Evolutionary conservation across 768 basidiomycete genomes (phyloP).

Genomic region (Russula earlei): DNA sequence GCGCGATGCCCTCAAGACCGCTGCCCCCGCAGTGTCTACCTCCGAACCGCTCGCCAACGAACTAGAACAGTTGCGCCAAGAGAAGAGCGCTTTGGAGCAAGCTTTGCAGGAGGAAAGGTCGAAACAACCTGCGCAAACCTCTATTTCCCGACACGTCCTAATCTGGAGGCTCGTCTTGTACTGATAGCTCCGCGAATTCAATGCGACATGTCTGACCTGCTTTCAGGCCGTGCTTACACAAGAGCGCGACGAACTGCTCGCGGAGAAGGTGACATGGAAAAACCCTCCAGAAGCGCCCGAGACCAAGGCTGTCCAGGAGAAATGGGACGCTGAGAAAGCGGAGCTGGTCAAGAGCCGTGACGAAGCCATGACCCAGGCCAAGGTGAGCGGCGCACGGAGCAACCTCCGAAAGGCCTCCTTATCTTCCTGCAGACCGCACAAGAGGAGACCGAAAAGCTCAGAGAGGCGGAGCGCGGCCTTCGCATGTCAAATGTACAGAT

Average conservation of each 20-base stretch:
- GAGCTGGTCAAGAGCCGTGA: slow-evolving; percentile 49
- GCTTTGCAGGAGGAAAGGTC: slow-evolving; percentile 32
- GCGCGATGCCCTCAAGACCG: slow-evolving; percentile 29
- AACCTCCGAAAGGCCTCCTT: background rate
- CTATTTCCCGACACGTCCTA: slow-evolving; percentile 17
- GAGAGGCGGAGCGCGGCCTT: slow-evolving; percentile 21
- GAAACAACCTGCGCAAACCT: slow-evolving; percentile 6
- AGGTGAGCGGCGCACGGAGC: slow-evolving; percentile 36
- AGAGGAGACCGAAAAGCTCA: slow-evolving; percentile 22
- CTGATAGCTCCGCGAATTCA: slow-evolving; percentile 11
- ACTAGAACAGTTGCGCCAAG: slow-evolving; percentile 26
- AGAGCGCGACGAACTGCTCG: slow-evolving; percentile 54
- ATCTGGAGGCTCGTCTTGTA: slow-evolving; percentile 28
- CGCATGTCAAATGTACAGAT: slow-evolving; percentile 20
- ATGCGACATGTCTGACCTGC: background rate
- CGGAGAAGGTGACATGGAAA: slow-evolving; percentile 45
- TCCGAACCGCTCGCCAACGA: slow-evolving; percentile 19
- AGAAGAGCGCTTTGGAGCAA: slow-evolving; percentile 33
- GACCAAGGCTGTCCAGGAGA: slow-evolving; percentile 25
- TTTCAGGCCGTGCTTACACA: slow-evolving; percentile 41
- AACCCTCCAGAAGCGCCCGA: slow-evolving; percentile 21
- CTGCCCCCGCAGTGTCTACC: slow-evolving; percentile 18
- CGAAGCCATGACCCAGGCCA: slow-evolving; percentile 48
- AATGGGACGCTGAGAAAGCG: slow-evolving; percentile 53
- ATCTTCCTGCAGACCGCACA: slow-evolving; percentile 15